Conservation (phyloP, 345 rosid species). For the Lumnitzera littorea region DNA sequence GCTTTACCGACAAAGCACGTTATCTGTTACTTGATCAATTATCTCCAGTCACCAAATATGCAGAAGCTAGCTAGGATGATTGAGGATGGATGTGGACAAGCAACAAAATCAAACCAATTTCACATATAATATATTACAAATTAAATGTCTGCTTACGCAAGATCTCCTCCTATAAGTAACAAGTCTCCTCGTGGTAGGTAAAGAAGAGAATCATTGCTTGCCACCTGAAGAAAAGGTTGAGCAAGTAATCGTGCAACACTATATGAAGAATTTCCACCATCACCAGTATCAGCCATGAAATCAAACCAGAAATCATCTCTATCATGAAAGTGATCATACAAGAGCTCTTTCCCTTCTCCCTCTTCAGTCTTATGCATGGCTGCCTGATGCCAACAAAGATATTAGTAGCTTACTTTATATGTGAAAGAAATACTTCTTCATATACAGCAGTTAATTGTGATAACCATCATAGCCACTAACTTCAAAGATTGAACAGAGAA, state of each 20-base stretch:
- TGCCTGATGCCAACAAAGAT: slow-evolving; percentile 40
- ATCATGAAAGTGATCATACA: slow-evolving; percentile 74
- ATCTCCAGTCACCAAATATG: too few species aligned
- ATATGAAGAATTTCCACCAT: slow-evolving; percentile 97
- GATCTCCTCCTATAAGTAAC: slow-evolving; percentile 97
- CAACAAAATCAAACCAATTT: slow-evolving; percentile 5
- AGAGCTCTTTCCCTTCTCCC: slow-evolving; percentile 46
- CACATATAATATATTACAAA: slow-evolving; percentile 9
- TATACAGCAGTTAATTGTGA: too few species aligned
- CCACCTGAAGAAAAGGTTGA: slow-evolving; percentile 50
- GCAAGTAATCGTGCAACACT: slow-evolving; percentile 86
- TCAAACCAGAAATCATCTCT: slow-evolving; percentile 90
- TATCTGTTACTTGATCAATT: too few species aligned
- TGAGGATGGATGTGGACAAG: background rate
- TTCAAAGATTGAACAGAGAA: too few species aligned
- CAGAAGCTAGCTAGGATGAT: too few species aligned
- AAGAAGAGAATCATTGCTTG: slow-evolving; percentile 31
- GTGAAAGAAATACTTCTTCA: too few species aligned
- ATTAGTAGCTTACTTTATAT: background rate
- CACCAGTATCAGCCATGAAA: slow-evolving; percentile 99
- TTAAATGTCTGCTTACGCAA: slow-evolving; percentile 67
- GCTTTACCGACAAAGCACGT: too few species aligned
- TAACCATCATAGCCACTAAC: too few species aligned
- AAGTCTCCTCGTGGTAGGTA: slow-evolving; percentile 63
- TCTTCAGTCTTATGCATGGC: slow-evolving; percentile 66